A percentile compares a stretch with the other conserved stretches of the same genome.
phyloP scores from a whole-genome alignment of 2,329 filamentous ascomycete species.

The Metarhizium anisopliae region DNA sequence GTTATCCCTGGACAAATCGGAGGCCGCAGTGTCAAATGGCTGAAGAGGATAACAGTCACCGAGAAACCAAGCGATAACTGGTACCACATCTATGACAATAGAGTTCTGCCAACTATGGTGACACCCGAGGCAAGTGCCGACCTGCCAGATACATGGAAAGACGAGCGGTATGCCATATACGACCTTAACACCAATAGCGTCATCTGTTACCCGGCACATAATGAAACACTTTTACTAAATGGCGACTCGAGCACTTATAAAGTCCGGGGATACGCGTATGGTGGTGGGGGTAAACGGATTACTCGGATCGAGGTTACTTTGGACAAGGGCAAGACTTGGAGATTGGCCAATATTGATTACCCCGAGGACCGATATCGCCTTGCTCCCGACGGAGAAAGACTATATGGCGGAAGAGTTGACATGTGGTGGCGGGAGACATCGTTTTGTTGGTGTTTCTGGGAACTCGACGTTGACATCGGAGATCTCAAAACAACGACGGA shows the following conservation, averaged over 20 bases:
- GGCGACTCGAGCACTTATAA: conserved; percentile 47
- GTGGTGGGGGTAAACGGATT: conserved; percentile 75
- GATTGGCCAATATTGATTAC: conserved; percentile 67
- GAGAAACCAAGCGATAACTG: conserved; percentile 77
- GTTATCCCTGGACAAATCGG: conserved; percentile 89
- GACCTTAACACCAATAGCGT: conserved; percentile 84
- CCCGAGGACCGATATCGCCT: conserved; percentile 75
- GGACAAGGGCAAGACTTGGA: conserved; percentile 75
- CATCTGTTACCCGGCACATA: conserved; percentile 69
- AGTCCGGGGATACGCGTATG: conserved; percentile 76
- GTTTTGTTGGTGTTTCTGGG: conserved; percentile 94
- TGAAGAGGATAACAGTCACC: conserved; percentile 73
- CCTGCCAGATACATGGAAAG: conserved; percentile 70
- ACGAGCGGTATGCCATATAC: conserved; percentile 88
- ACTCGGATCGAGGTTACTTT: conserved; percentile 76
- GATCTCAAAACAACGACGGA: conserved; percentile 58
- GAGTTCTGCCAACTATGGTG: conserved; percentile 79
- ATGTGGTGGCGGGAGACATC: conserved; percentile 72
- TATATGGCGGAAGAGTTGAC: conserved; percentile 72
- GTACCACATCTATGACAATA: conserved; percentile 93
- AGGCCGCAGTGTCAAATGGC: conserved; percentile 87
- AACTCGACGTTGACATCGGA: conserved; percentile 54
- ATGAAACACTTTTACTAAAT: conserved; percentile 52
- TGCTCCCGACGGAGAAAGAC: conserved; percentile 45
- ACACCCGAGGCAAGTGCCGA: conserved; percentile 71